Evolutionary conservation across 1,139 yeast species (phyloP), one percentile per base, ranked within the genome.

Genomic region (Sugiyamaella japonica): DNA sequence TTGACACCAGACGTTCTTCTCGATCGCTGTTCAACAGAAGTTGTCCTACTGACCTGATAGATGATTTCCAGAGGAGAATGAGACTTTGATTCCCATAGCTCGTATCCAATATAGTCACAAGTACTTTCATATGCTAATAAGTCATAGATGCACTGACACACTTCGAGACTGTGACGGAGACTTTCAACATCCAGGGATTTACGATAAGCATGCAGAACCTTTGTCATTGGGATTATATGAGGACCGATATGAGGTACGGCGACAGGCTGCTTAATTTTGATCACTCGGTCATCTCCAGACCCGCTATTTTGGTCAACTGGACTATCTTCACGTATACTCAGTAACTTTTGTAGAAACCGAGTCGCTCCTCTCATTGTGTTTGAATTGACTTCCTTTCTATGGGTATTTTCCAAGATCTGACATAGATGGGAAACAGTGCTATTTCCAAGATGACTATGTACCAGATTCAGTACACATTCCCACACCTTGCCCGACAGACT

Each of bases 361-460:
- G 73, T 76, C 0, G 86, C 80, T 1, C 87, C 88, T 20, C 78
- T 64, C 56, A 81, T 73, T 15, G 81, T 73, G 57, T 74, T 74
- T 6, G 76, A 63, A 42, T 73, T 68, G 48, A 63, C 66, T 13
- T 68, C 63, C 38, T 64, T 60, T 20, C 63, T 55, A 6, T 64
- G 65, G 29, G 66, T 62, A 28, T 66, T 67, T 17, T 70, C 67
- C 15, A 78, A 64, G 23, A 79, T 71, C 34, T 73, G 72, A 56
- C 76, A 70, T n/a, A 79, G 60, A 3, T 68, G 64, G 1, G 64
- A 58, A 12, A 77, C 66, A 0, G 78, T 69, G 13, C 67, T 63
- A 53, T 71, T 69, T 0, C 76, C 73, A 15, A 75, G 61, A 31
- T 70, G 73, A 13, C 75, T 70, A 17, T 67, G 61, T 13, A 76